Evolutionary conservation across 768 basidiomycete genomes (phyloP).

Genomic region (Boletus pseudo-olivaceus): DNA sequence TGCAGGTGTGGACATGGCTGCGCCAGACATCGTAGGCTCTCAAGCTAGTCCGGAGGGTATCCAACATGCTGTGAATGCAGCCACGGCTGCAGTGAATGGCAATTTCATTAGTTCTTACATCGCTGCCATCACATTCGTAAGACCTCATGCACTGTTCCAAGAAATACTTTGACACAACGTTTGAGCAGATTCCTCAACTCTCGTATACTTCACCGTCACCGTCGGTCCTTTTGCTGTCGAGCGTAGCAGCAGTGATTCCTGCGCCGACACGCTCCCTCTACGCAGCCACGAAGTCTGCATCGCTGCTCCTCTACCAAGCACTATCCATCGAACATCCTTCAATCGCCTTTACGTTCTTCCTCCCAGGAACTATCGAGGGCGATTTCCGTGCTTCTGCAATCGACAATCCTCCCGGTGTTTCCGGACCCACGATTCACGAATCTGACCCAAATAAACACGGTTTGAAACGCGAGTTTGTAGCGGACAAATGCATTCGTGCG

Average conservation of each 20-base stretch:
- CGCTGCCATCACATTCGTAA: conserved; percentile 67
- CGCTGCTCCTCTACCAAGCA: conserved; percentile 71
- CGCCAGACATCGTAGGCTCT: conserved; percentile 27
- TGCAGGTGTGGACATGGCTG: conserved; percentile 48
- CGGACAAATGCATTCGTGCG: conserved; percentile 53
- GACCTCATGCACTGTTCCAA: conserved; percentile 21
- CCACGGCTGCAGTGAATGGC: conserved; percentile 51
- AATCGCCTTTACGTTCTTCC: conserved; percentile 56
- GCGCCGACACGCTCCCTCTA: conserved; percentile 86
- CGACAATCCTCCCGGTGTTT: conserved; percentile 40
- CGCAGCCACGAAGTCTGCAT: conserved; percentile 77
- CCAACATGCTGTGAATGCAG: conserved; percentile 52
- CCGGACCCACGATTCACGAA: conserved; percentile 37
- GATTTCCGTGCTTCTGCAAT: conserved; percentile 78
- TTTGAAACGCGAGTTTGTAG: conserved; percentile 58
- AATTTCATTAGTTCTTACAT: conserved; percentile 73
- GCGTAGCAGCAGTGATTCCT: conserved; percentile 74
- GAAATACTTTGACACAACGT: neutral
- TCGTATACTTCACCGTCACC: conserved; percentile 60
- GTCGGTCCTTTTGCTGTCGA: conserved; percentile 75
- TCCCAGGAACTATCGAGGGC: conserved; percentile 73
- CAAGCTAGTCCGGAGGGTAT: conserved; percentile 55
- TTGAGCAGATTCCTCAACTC: conserved; percentile 69
- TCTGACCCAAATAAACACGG: conserved; percentile 55
- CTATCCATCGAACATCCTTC: conserved; percentile 77